These are phyloP conservation scores for Poronia punctata DNA, from an alignment of 495 filamentous ascomycete genomes.

Conservation along the genomic window DNA sequence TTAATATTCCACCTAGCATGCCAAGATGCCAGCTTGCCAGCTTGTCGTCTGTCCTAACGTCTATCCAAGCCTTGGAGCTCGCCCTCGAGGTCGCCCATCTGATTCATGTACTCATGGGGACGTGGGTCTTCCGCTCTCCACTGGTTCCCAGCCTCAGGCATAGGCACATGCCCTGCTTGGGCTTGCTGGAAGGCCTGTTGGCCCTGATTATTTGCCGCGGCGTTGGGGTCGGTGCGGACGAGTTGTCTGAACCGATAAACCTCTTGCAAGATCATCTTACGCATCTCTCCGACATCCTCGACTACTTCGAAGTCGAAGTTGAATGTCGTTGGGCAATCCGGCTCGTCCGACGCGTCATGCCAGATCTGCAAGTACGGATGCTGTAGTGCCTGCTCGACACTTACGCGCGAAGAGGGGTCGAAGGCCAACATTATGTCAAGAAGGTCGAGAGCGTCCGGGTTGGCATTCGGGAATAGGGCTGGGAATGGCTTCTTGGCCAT, in stretches of 20 bases:
- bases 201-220: constrained; percentile 15
- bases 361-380: constrained; percentile 96
- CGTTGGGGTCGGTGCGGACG: constrained; percentile 61
- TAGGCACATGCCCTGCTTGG: constrained; percentile 50
- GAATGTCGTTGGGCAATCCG: constrained; percentile 84
- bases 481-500: constrained; percentile 92
- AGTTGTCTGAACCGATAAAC: constrained; percentile 71
- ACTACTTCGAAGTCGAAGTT: constrained; percentile 97
- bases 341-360: constrained; percentile 96
- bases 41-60: constrained; percentile 16
- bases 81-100: constrained; percentile 64
- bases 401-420: constrained; percentile 84
- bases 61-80: constrained; percentile 75
- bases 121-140: constrained; percentile 82
- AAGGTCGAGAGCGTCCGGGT: constrained; percentile 91
- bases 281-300: constrained; percentile 88
- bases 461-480: constrained; percentile 84
- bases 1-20: too few species aligned
- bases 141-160: constrained; percentile 60
- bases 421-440: constrained; percentile 96
- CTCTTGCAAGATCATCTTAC: constrained; percentile 93
- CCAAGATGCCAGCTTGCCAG: too few species aligned
- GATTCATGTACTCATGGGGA: constrained; percentile 66
- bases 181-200: constrained; percentile 27
- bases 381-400: constrained; percentile 87